Conservation (phyloP, 805 yeast species). For the Saccharomyces mikatae region DNA sequence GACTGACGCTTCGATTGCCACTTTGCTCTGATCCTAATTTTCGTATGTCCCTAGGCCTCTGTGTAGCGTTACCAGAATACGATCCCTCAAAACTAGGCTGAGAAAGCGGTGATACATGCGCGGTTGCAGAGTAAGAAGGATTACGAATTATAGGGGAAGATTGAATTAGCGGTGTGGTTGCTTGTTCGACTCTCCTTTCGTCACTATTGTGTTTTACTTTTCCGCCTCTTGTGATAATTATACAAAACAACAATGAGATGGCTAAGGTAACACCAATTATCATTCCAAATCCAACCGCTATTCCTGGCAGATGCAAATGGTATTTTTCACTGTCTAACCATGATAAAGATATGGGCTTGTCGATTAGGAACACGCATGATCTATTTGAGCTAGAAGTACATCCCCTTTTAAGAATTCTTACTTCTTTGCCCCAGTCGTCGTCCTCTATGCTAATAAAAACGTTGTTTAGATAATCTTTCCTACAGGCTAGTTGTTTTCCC, state of each 20-base stretch:
- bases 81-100: not conserved
- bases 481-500: constrained; percentile 37
- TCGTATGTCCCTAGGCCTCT: not conserved
- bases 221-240: constrained; percentile 3
- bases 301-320: constrained; percentile 55
- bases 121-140: not conserved
- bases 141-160: not conserved
- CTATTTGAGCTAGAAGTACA: constrained; percentile 37
- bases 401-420: constrained; percentile 53
- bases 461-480: constrained; percentile 34
- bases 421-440: constrained; percentile 52
- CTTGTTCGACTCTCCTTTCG: not conserved
- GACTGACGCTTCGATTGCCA: not conserved
- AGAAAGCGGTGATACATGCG: not conserved
- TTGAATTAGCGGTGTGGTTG: not conserved
- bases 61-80: not conserved
- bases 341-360: constrained; percentile 53
- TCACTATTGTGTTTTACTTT: not conserved
- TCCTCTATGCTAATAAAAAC: constrained; percentile 36
- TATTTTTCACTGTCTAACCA: constrained; percentile 53
- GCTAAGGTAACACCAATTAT: constrained; percentile 45
- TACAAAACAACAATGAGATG: constrained; percentile 10
- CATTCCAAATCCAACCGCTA: constrained; percentile 62
- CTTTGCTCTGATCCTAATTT: not conserved
- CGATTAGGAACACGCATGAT: constrained; percentile 56